A percentile compares a stretch with the other conserved stretches of the same genome.
These are phyloP conservation scores for Acrocalymma vagum DNA, from an alignment of 2,329 filamentous ascomycete species.

Conservation along the genomic window DNA sequence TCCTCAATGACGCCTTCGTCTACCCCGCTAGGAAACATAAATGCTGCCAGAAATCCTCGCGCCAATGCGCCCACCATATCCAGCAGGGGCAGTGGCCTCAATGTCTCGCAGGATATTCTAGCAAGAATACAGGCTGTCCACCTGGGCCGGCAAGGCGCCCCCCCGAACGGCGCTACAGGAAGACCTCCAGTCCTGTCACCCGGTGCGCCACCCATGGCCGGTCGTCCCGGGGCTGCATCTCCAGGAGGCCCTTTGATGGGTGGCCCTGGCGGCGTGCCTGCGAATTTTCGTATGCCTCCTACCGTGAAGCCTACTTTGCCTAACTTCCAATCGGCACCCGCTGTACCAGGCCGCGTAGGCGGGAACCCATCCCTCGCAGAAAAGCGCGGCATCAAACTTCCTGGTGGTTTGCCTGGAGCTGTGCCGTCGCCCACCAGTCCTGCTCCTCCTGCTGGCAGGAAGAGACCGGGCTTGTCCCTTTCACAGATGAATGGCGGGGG, in stretches of 20 bases:
- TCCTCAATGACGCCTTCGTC: constrained; percentile 78
- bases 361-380: constrained; percentile 69
- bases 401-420: constrained; percentile 59
- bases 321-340: constrained; percentile 59
- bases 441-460: constrained; percentile 45
- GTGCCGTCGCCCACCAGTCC: constrained; percentile 49
- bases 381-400: constrained; percentile 70
- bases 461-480: constrained; percentile 53
- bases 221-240: constrained; percentile 30
- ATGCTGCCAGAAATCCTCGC: constrained; percentile 67
- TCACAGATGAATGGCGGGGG: constrained; percentile 54
- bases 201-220: constrained; percentile 18
- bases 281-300: constrained; percentile 54
- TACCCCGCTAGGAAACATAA: constrained; percentile 81
- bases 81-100: constrained; percentile 60
- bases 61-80: constrained; percentile 53
- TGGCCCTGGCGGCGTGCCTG: constrained; percentile 50
- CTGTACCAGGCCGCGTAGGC: constrained; percentile 55
- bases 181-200: constrained; percentile 24
- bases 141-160: constrained; percentile 68
- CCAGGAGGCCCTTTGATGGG: constrained; percentile 34
- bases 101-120: constrained; percentile 68
- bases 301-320: constrained; percentile 48
- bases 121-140: constrained; percentile 76
- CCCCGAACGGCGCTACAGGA: constrained; percentile 42